phyloP scores from a whole-genome alignment of 1,284 basidiomycete genomes.

The Cutaneotrichosporon arboriforme region DNA sequence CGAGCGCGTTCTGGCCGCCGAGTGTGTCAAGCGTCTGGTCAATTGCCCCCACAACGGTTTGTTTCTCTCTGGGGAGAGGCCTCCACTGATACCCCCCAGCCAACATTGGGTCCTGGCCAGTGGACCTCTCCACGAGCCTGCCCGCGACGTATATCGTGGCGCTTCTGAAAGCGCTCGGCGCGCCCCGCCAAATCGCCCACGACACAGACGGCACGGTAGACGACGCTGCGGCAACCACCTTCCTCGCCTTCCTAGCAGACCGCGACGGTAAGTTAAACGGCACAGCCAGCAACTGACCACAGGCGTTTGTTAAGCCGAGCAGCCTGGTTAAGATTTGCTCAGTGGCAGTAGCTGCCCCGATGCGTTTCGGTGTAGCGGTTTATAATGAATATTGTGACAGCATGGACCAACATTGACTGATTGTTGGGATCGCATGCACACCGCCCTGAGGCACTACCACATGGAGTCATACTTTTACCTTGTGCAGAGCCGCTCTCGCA shows the following conservation, averaged over 20 bases:
- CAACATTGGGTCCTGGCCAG: neutral
- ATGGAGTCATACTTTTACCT: no score
- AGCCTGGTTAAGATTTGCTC: no score
- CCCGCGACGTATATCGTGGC: neutral
- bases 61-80: no score
- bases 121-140: neutral
- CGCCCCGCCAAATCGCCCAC: neutral
- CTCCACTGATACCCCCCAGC: no score
- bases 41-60: neutral
- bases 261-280: neutral
- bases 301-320: neutral
- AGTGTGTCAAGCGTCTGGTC: neutral
- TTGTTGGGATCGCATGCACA: no score
- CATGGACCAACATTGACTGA: no score
- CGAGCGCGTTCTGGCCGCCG: constrained; percentile 3
- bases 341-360: no score
- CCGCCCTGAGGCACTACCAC: no score
- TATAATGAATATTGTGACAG: no score
- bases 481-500: no score
- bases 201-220: neutral
- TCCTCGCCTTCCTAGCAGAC: neutral
- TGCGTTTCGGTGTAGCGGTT: no score
- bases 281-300: neutral
- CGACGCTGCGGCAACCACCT: neutral
- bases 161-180: neutral